Evolutionary conservation across 83 land plant genomes (phyloP), one percentile per base, ranked within the genome.

Genomic region (Picea mariana): DNA sequence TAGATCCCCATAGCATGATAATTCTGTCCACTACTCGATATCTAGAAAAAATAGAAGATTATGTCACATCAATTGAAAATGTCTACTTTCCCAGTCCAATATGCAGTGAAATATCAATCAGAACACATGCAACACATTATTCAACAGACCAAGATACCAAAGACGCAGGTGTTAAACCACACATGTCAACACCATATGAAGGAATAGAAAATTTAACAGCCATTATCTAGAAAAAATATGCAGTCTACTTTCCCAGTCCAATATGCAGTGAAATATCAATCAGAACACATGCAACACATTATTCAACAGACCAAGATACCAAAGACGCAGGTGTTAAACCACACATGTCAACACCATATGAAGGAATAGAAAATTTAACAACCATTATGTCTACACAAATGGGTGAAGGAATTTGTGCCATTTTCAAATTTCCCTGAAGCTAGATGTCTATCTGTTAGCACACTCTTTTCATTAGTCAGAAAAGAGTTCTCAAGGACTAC

Each of bases 21-120:
- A 85, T 83, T 97, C 98, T 76, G 96, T 90, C 98, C 99, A 97
- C 82, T 97, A 94, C 98, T 98, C 95, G 82, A 95, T 95, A 84
- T 97, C 98, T 97, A 81, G 66, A 86, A 80, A 66, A 34, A 80
- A 44, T 27, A 76, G 20, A 66, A 9, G 23, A 42, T 12, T 77
- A 24, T 38, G 38, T 58, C 20, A 77, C 79, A 78, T 78, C 59
- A 20, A 24, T 21, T 72, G 52, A 15, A 72, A 47, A 72, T 42
- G n/a, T 38, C 6, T 18, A 18, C 8, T 40, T 17, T 72, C n/a
- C 11, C 20, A n/a, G n/a, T 38, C 52, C 76, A 31, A 72, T 20
- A 7, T 2, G 12, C 8, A n/a, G 23, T 15, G n/a, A 31, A 72
- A 40, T 0, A 58, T 47, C 23, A 78, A n/a, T 64, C 79, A 83